These are phyloP conservation scores for Debaryomyces fabryi DNA, from an alignment of 1,139 yeast genomes.

Conservation along the genomic window DNA sequence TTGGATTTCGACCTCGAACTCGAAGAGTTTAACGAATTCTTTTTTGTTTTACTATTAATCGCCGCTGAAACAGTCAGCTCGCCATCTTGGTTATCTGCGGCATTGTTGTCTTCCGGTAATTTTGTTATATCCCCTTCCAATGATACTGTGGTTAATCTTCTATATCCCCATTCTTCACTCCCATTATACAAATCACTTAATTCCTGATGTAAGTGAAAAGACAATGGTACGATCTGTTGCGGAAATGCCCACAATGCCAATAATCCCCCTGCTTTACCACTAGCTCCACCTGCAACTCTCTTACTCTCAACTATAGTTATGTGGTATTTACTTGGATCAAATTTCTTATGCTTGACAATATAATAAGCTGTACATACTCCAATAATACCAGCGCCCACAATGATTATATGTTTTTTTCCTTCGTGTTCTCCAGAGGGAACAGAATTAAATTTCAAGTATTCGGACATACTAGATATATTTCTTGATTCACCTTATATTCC, in stretches of 20 bases:
- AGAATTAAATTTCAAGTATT: constrained; percentile 39
- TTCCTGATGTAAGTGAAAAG: constrained; percentile 84
- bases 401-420: constrained; percentile 69
- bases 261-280: constrained; percentile 97
- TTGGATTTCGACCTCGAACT: constrained; percentile 22
- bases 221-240: constrained; percentile 86
- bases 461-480: constrained; percentile 24
- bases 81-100: constrained; percentile 15
- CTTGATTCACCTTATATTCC: neutral
- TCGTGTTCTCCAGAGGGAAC: constrained; percentile 56
- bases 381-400: constrained; percentile 93
- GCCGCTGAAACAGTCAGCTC: constrained; percentile 21
- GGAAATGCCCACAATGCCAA: constrained; percentile 97
- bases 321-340: constrained; percentile 69
- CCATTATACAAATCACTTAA: constrained; percentile 80
- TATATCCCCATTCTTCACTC: constrained; percentile 86
- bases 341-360: constrained; percentile 79
- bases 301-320: constrained; percentile 89
- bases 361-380: constrained; percentile 96
- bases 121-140: constrained; percentile 77
- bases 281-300: constrained; percentile 95
- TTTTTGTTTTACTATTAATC: constrained; percentile 31
- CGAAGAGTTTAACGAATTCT: constrained; percentile 36
- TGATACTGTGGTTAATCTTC: constrained; percentile 83
- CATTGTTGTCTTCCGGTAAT: constrained; percentile 25